Base-by-base conservation (phyloP, 306 rosid species). In the Chamaecrista fasciculata region DNA sequence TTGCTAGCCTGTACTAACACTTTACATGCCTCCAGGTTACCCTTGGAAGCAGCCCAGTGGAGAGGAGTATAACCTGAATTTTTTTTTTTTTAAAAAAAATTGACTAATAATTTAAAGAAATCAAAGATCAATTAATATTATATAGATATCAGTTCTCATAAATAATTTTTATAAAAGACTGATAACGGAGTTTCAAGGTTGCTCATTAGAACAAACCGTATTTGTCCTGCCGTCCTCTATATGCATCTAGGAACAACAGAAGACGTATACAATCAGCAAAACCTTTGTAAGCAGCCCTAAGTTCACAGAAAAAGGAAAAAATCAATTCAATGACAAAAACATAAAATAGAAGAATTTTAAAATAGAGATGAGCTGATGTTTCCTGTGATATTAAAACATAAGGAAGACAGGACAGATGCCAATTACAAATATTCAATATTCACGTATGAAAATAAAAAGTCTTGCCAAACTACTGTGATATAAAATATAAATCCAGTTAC, bases 201-300 rank as follows among this genome's bases (percentile, higher is more conserved):
- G 68, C 44, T 49, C 72, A 49, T 60, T 10, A 19, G 36, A 69
- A 67, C 80, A 74, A 74, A 91, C 99, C 97, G 75, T 91, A 95
- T 79, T 91, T 95, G 86, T 95, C 99, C 75, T 89, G 99, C 24
- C 91, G 95, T 15, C 88, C 91, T 63, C 88, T 86, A 66, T 89
- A 88, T 50, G 96, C 99, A 80, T 91, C 92, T 83, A 95, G 87
- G 85, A 87, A 95, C 67, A 95, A 82, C 40, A 95, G 81, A 79
- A 95, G 99, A 18, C 99, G 95, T 67, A 95, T 83, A 63, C 83
- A 81, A 86, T 95, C 99, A 7, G 96, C 97, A 84, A 86, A 95
- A 68, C 99, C 99, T 86, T 91, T 95, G 83, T 95, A 95, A 69
- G 99, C 99, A 82, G 99, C 99, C 99, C 99, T 95, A 80, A 55